These are phyloP conservation scores for Picea abies DNA, from an alignment of 83 land plant species.

Conservation along the genomic window DNA sequence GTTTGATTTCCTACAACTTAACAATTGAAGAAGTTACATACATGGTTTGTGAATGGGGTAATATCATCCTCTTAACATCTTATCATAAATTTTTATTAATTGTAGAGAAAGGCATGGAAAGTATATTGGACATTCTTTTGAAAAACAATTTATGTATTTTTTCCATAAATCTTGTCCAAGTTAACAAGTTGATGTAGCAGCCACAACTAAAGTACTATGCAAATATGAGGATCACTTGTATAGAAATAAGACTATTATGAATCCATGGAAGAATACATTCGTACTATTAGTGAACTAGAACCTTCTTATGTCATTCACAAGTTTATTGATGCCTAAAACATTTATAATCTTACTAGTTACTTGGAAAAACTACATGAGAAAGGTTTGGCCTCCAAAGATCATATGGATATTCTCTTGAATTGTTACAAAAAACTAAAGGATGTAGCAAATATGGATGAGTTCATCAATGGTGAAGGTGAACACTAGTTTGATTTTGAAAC, in stretches of 20 bases:
- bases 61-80: conserved; percentile 67
- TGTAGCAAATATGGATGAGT: conserved; percentile 79
- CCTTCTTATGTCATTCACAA: conserved; percentile 98
- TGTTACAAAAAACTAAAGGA: conserved; percentile 97
- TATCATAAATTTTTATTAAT: conserved; percentile 72
- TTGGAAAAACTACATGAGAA: conserved; percentile 95
- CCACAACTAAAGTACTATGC: conserved; percentile 92
- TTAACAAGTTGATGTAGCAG: conserved; percentile 95
- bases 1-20: conserved; percentile 80
- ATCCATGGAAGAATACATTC: conserved; percentile 93
- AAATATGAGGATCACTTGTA: conserved; percentile 92
- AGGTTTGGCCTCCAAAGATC: conserved; percentile 94
- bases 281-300: conserved; percentile 92
- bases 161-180: conserved; percentile 97
- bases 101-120: conserved; percentile 96
- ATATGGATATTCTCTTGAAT: conserved; percentile 88
- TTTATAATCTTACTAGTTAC: conserved; percentile 90
- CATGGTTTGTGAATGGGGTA: conserved; percentile 96
- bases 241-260: conserved; percentile 85
- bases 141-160: conserved; percentile 89
- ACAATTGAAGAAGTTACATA: conserved; percentile 81
- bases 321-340: conserved; percentile 21
- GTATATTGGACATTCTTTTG: conserved; percentile 94
- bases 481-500: conserved; percentile 94
- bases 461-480: conserved; percentile 87